Evolutionary conservation across 1,139 yeast genomes (phyloP), one percentile per base, ranked within the genome.

Genomic region (Nakaseomyces delphensis): DNA sequence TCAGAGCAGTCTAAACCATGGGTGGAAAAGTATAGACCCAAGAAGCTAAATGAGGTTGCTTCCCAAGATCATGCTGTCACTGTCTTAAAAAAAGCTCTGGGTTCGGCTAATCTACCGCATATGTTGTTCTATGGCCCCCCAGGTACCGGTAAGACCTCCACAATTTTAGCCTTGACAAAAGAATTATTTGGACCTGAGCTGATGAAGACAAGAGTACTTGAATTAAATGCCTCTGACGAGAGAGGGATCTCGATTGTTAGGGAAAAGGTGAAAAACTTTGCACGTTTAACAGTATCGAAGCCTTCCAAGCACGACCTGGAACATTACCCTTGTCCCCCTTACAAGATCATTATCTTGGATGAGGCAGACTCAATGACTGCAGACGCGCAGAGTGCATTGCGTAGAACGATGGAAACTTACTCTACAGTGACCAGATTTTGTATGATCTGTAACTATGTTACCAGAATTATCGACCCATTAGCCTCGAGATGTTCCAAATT

Each of bases 351-450:
- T 43, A 83, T 86, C 39, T 64, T 89, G 43, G 97, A 91, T 66
- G 98, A 91, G 64, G 98, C 98, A 0, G 98, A 91, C 62, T 84
- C 95, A 15, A 91, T 91, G 98, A 91, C 98, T n/a, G 77, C 84
- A 39, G 98, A 91, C 63, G 98, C 98, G 0, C 98, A 91, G 61
- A 76, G 91, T 39, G 98, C 98, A 0, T 68, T 91, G 48, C 77
- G 98, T 65, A 75, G 98, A 63, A 91, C 96, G 2, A 91, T 91
- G 96, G 99, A 91, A 61, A 85, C 83, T 5, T 91, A 87, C 64
- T 83, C 96, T 2, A 76, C 76, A 38, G 89, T 89, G 40, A 91
- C 98, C 1, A 71, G 99, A 53, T 91, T 91, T 64, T 89, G 97
- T 62, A 68, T 91, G 50, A 83, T 91, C 45, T 93, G 98, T 70